Percentiles rank a stretch among this genome's conserved stretches.
Evolutionary conservation across 768 basidiomycete species (phyloP).

Genomic region (Cystobasidium ongulense): DNA sequence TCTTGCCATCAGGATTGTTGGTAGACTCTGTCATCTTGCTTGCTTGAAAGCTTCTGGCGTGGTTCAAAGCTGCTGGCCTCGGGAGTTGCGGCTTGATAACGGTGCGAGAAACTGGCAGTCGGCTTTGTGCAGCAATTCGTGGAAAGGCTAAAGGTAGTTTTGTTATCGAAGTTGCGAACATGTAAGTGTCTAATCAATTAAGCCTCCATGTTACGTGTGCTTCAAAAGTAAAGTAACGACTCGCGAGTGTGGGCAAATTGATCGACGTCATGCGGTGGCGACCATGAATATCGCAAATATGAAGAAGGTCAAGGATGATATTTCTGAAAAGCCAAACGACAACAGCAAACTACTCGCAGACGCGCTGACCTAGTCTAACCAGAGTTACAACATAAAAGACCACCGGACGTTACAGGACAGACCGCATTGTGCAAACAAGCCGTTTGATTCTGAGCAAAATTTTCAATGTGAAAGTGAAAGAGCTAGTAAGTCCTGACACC

Average conservation of each 20-base stretch:
- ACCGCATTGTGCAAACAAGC: too few species aligned
- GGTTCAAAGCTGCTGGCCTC: not conserved
- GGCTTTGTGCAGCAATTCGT: not conserved
- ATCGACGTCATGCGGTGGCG: constrained; percentile 5
- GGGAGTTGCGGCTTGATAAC: too few species aligned
- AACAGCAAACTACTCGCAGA: not conserved
- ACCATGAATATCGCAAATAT: not conserved
- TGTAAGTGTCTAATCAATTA: not conserved
- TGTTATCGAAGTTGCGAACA: not conserved
- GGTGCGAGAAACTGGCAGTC: not conserved
- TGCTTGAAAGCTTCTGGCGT: not conserved
- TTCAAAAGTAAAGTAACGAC: not conserved
- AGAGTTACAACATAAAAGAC: too few species aligned
- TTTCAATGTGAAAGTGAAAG: not conserved
- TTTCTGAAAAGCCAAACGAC: not conserved
- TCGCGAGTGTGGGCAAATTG: not conserved
- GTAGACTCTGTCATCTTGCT: constrained; percentile 13
- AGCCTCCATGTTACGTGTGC: not conserved
- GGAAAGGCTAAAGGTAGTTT: not conserved
- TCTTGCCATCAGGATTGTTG: constrained; percentile 1
- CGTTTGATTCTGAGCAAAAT: not conserved
- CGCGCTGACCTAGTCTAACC: not conserved
- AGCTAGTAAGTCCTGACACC: not conserved
- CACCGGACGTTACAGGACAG: too few species aligned
- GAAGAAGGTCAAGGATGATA: not conserved